Evolutionary conservation across 2,329 filamentous ascomycete genomes (phyloP), one percentile per base, ranked within the genome.

Genomic region (Ophiocordyceps sinensis): DNA sequence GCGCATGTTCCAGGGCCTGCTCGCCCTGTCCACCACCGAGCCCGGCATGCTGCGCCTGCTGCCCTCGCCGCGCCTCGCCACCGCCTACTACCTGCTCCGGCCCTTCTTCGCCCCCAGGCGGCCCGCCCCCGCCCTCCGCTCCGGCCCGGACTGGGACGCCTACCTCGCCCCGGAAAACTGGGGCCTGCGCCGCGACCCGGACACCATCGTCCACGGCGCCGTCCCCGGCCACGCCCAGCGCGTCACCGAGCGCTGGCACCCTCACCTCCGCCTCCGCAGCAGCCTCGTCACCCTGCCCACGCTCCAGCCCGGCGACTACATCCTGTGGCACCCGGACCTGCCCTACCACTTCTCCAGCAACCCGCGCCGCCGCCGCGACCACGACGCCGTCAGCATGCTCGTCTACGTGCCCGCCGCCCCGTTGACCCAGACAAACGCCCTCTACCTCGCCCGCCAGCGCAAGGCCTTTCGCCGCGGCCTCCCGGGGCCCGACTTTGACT

Each of bases 31-130:
- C 12, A 65, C 65, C 13, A 68, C 73, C 31, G 74, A 73, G 1
- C 79, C 82, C 0, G 74, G 73, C 17, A 79, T 86, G 58, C 80
- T 84, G 7, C 84, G 80, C 0, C 62, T 91, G 13, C 69, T 80
- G 15, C 79, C 88, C 1, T 86, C 85, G 46, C 84, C 85, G 0
- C 69, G 71, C 41, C 73, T 82, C 41, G 78, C 82, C 14, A 88
- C 83, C 0, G 79, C 83, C 3, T 91, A 91, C 59, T 80, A 79
- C 48, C 70, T 91, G 0, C 70, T 91, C 2, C 63, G 71, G 2
- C 71, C 70, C 5, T 73, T 75, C 53, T 75, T 75, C 55, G 61
- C 60, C 39, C 59, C 69, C 17, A 65, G 61, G 45, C 62, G 52
- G 8, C 59, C 62, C 3, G 57, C 64, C 4, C 68, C 69, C 1